Percentiles rank a stretch among this genome's conserved stretches.
These are phyloP conservation scores for Penicillium odoratum DNA, from an alignment of 495 filamentous ascomycete genomes.

Conservation along the genomic window DNA sequence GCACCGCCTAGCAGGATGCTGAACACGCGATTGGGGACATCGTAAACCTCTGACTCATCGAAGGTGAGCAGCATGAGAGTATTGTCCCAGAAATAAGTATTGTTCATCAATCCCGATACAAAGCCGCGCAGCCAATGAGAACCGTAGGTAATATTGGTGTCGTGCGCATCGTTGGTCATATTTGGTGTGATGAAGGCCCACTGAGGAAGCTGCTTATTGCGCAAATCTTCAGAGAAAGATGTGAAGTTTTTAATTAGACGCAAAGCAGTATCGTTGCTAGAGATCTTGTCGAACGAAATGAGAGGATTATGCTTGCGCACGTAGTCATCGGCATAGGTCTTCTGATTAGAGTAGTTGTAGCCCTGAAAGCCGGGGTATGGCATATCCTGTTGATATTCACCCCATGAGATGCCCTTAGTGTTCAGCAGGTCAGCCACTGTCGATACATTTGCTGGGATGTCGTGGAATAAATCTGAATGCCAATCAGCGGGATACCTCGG, in stretches of 20 bases:
- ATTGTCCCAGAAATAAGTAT: constrained; percentile 64
- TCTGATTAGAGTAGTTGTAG: constrained; percentile 12
- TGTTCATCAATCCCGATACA: constrained; percentile 56
- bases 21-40: constrained; percentile 49
- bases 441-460: constrained; percentile 6
- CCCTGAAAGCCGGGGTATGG: constrained; percentile 11
- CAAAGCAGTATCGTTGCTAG: constrained; percentile 49
- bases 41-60: constrained; percentile 61
- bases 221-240: constrained; percentile 54
- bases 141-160: constrained; percentile 60
- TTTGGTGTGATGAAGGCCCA: constrained; percentile 61
- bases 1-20: constrained; percentile 62
- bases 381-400: constrained; percentile 10
- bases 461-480: constrained; percentile 1
- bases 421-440: constrained; percentile 9
- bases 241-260: constrained; percentile 63
- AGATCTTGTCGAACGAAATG: constrained; percentile 56
- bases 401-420: constrained; percentile 11
- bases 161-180: constrained; percentile 54
- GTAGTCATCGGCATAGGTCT: constrained; percentile 45
- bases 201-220: constrained; percentile 57
- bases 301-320: constrained; percentile 72
- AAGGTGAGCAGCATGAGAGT: constrained; percentile 66
- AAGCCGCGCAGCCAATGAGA: constrained; percentile 58
- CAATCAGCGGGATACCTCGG: neutral